Conservation (phyloP, 2,329 filamentous ascomycete genomes). For the Colletotrichum viniferum region DNA sequence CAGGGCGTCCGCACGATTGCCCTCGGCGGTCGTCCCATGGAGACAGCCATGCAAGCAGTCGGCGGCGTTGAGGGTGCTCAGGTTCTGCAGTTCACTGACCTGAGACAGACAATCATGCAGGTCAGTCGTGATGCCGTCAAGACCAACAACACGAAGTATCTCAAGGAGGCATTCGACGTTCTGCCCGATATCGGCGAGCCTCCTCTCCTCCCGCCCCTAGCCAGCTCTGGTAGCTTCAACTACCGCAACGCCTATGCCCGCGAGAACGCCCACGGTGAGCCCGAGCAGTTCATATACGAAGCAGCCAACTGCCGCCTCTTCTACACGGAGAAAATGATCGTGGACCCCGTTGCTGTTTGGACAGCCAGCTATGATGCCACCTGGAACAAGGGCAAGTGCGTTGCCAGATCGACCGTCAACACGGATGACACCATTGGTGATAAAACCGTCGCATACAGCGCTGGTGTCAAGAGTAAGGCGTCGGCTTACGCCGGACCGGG, state of each 20-base stretch:
- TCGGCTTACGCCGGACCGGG: constrained; percentile 16
- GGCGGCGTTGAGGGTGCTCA: constrained; percentile 63
- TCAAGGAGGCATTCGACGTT: background rate
- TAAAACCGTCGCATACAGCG: background rate
- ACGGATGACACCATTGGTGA: constrained; percentile 16
- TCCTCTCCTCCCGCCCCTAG: constrained; percentile 10
- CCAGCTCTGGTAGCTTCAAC: constrained; percentile 50
- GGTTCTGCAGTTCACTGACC: constrained; percentile 30
- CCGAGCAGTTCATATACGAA: constrained; percentile 63
- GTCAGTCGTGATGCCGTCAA: background rate
- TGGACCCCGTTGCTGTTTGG: constrained; percentile 54
- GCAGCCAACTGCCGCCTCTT: constrained; percentile 62
- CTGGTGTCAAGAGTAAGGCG: background rate
- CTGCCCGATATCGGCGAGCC: background rate
- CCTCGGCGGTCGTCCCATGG: constrained; percentile 59
- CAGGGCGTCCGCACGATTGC: constrained; percentile 60
- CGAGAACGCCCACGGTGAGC: constrained; percentile 32
- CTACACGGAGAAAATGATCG: constrained; percentile 55
- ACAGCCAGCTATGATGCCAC: constrained; percentile 40
- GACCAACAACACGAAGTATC: background rate
- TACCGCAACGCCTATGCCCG: constrained; percentile 39
- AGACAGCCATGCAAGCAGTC: constrained; percentile 58
- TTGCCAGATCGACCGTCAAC: constrained; percentile 20
- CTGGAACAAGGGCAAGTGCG: constrained; percentile 38
- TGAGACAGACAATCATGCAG: constrained; percentile 15